Evolutionary conservation across 805 yeast species (phyloP).

Genomic region (Komagataella pastoris): DNA sequence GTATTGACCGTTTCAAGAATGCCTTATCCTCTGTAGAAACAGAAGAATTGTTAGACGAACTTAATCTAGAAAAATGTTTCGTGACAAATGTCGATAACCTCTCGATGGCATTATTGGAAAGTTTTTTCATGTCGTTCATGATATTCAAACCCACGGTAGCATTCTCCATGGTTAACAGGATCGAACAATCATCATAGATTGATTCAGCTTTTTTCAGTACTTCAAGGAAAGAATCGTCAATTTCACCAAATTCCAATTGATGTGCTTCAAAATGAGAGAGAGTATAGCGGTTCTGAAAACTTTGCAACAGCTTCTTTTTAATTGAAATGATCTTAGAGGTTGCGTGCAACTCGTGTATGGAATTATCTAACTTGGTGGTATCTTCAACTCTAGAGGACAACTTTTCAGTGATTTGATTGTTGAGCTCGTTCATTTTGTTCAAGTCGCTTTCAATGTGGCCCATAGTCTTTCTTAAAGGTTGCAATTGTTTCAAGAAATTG

Average conservation of each 20-base stretch:
- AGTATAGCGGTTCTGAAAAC: conserved; percentile 50
- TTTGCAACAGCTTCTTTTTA: conserved; percentile 36
- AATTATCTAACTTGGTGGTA: not conserved
- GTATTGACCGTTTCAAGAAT: conserved; percentile 16
- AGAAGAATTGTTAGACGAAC: conserved; percentile 2
- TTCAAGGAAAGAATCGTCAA: conserved; percentile 36
- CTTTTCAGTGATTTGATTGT: conserved; percentile 18
- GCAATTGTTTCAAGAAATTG: conserved; percentile 29
- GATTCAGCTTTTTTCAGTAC: conserved; percentile 46
- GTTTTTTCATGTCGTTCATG: conserved; percentile 39
- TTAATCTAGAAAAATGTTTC: conserved; percentile 10
- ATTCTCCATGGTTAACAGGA: conserved; percentile 57
- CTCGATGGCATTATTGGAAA: conserved; percentile 39
- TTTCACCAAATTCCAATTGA: conserved; percentile 31
- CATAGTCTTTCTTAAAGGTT: conserved; percentile 28
- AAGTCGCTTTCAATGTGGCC: conserved; percentile 16
- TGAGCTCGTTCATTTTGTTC: conserved; percentile 14
- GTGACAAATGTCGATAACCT: conserved; percentile 30
- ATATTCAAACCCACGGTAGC: conserved; percentile 53
- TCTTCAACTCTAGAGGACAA: not conserved
- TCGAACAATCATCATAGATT: conserved; percentile 56
- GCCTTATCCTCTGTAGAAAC: conserved; percentile 6
- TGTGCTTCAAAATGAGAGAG: conserved; percentile 62
- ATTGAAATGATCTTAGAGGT: conserved; percentile 9
- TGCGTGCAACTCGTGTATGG: not conserved